Conservation (phyloP, 495 filamentous ascomycete genomes). For the Lepidopterella palustris region DNA sequence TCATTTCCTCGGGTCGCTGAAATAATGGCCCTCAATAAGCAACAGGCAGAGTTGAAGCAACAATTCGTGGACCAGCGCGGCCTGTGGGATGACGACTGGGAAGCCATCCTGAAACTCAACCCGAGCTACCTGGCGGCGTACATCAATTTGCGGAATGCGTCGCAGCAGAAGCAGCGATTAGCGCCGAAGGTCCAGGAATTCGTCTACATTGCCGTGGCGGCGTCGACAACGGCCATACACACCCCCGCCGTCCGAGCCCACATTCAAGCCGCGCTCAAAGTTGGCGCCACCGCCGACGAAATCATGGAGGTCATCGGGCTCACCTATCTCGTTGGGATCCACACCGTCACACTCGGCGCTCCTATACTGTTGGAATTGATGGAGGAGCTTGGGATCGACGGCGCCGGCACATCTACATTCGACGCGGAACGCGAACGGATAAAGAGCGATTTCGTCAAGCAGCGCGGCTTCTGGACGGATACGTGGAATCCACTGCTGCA, state of each 20-base stretch:
- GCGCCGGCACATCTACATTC: constrained; percentile 19
- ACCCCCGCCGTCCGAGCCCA: constrained; percentile 35
- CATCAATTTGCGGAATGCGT: not conserved
- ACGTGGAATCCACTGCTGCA: constrained; percentile 42
- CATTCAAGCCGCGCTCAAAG: constrained; percentile 28
- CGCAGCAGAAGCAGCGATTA: constrained; percentile 32
- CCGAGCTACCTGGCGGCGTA: not conserved
- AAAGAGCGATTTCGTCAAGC: constrained; percentile 26
- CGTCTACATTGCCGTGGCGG: constrained; percentile 38
- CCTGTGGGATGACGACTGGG: not conserved
- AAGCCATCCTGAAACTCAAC: not conserved
- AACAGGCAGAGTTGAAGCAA: not conserved
- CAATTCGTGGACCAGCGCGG: not conserved
- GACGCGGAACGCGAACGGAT: constrained; percentile 29
- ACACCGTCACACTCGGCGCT: constrained; percentile 43
- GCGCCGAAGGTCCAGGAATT: constrained; percentile 39
- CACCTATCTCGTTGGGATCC: constrained; percentile 39
- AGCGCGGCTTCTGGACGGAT: constrained; percentile 42
- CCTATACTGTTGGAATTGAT: constrained; percentile 41
- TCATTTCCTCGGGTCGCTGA: too few relatives aligned
- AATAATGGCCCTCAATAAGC: not conserved
- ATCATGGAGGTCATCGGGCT: constrained; percentile 40
- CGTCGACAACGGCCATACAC: constrained; percentile 39
- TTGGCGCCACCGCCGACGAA: constrained; percentile 37
- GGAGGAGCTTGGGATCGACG: constrained; percentile 34